A percentile compares a stretch with the other conserved stretches of the same genome.
Evolutionary conservation across 345 rosid species (phyloP).

Genomic region (Melastoma malabathricum): DNA sequence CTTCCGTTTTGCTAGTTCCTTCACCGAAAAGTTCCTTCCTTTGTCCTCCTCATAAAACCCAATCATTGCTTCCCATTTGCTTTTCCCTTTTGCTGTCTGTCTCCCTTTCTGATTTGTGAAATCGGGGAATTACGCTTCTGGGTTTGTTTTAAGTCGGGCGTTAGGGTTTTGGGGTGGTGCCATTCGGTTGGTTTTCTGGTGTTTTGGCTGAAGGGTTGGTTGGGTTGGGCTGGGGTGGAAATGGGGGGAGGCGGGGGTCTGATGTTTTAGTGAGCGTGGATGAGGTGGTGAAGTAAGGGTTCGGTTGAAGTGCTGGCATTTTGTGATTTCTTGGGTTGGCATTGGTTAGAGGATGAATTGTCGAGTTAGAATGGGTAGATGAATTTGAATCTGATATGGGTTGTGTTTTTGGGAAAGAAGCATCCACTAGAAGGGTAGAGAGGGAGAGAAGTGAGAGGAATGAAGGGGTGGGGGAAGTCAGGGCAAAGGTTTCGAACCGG

Average conservation of each 20-base stretch:
- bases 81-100: slow-evolving; percentile 23
- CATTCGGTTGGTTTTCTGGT: too few relatives aligned
- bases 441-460: slow-evolving; percentile 10
- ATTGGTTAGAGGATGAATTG: slow-evolving; percentile 10
- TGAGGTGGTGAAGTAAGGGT: not conserved
- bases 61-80: slow-evolving; percentile 44
- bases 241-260: too few relatives aligned
- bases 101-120: slow-evolving; percentile 1
- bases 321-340: slow-evolving; percentile 5
- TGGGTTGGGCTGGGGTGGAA: not conserved
- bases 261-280: too few relatives aligned
- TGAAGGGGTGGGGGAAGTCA: slow-evolving; percentile 14
- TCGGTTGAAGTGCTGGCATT: not conserved
- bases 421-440: slow-evolving; percentile 33
- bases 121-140: not conserved
- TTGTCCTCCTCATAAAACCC: not conserved
- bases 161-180: not conserved
- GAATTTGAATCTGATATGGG: slow-evolving; percentile 46
- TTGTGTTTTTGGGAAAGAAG: slow-evolving; percentile 59
- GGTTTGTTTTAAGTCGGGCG: not conserved
- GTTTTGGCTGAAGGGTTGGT: not conserved
- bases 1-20: too few relatives aligned
- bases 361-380: slow-evolving; percentile 18
- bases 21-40: too few relatives aligned
- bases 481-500: slow-evolving; percentile 1